Base-by-base conservation (phyloP, 1,284 basidiomycete genomes). In the Melampsora occidentalis region DNA sequence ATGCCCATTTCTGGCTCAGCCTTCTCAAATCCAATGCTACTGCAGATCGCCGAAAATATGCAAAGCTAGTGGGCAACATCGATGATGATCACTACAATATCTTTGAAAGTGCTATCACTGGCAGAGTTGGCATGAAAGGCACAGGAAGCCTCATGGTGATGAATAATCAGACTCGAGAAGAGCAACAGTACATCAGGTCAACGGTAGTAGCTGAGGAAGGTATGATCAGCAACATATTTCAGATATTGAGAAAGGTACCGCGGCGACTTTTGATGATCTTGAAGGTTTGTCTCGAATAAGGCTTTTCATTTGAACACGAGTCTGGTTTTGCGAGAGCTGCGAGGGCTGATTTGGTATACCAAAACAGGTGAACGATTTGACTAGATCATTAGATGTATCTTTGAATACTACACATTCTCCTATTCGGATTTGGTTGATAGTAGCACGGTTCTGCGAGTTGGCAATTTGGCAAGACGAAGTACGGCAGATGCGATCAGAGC, bases 381-480 rank as follows among this genome's bases (percentile, higher is more conserved):
- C 81, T n/a, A 78, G 83, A 68, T 83, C 94, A 87, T 82, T 87
- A 12, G 87, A 87, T 78, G 81, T 82, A n/a, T 84, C 85, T 66
- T 80, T 88, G 57, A 83, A 85, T 31, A 87, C 87, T 0, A 87
- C 87, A 0, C 87, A 87, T 79, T 81, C 78, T 63, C 80, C 78
- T 57, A 91, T 87, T 78, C 90, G 94, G 14, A 89, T 97, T 81
- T 99, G 97, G 83, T 83, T 98, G 53, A 91, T 98, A 78, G 91
- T 92, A 6, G 94, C 94, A 0, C 91, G 93, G 80, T 97, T 93
- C 83, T 98, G 96, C 83, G 87, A 90, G 65, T 86, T 85, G 25
- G 89, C 94, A 51, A 91, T 94, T 1, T 97, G 93, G 90, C 85
- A 88, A 79, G 90, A 92, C 81, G 93, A 96, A 77, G 70, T 16